These are phyloP conservation scores for Apophysomyces sp. DNA, from an alignment of 371 early-diverging fungal genomes.

Conservation along the genomic window DNA sequence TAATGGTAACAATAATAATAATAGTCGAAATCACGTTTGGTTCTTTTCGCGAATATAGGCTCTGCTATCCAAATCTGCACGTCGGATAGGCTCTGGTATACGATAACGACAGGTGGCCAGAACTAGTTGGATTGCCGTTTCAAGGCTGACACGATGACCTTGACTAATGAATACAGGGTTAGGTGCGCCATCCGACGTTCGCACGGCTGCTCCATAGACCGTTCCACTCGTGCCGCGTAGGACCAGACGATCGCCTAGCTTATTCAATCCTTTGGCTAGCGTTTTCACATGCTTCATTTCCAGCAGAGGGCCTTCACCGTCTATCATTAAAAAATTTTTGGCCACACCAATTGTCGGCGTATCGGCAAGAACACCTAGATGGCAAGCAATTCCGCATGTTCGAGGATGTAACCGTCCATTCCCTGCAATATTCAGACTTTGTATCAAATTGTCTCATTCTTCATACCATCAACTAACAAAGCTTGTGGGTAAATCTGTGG, in stretches of 20 bases:
- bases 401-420: slow-evolving; percentile 90
- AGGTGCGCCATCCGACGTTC: slow-evolving; percentile 41
- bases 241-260: slow-evolving; percentile 35
- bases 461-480: slow-evolving; percentile 80
- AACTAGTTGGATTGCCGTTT: slow-evolving; percentile 67
- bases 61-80: slow-evolving; percentile 72
- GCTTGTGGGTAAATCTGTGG: slow-evolving; percentile 73
- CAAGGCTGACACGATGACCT: slow-evolving; percentile 76
- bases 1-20: neutral
- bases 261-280: slow-evolving; percentile 21
- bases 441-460: neutral
- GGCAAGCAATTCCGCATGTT: slow-evolving; percentile 86
- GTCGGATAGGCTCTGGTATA: slow-evolving; percentile 89
- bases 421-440: slow-evolving; percentile 6
- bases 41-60: slow-evolving; percentile 33
- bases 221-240: slow-evolving; percentile 46
- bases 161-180: slow-evolving; percentile 88
- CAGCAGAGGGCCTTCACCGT: slow-evolving; percentile 29
- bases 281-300: slow-evolving; percentile 23
- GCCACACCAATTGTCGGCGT: slow-evolving; percentile 84
- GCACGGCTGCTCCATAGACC: slow-evolving; percentile 65
- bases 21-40: neutral
- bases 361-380: slow-evolving; percentile 74
- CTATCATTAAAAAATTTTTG: slow-evolving; percentile 83
- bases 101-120: slow-evolving; percentile 64